Percentiles rank a stretch among this genome's conserved stretches.
Evolutionary conservation across 192 early-diverging fungal genomes (phyloP).

Genomic region (Podila epigama): DNA sequence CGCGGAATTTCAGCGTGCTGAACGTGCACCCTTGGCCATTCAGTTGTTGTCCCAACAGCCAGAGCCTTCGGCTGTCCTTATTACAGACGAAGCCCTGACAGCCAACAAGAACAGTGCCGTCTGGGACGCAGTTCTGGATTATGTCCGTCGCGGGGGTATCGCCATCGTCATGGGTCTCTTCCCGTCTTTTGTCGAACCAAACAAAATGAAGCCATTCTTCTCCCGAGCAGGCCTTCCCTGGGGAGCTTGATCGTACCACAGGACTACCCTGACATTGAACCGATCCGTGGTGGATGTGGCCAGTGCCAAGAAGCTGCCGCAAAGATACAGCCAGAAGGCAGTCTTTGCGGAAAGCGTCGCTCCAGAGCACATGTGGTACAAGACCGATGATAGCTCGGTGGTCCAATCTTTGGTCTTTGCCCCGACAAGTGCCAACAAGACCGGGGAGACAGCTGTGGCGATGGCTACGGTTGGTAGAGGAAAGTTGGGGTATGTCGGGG

Average conservation of each 20-base stretch:
- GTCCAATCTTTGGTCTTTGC: constrained; percentile 32
- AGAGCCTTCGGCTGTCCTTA: constrained; percentile 35
- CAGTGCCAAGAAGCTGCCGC: constrained; percentile 36
- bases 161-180: constrained; percentile 34
- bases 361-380: constrained; percentile 37
- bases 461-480: constrained; percentile 40
- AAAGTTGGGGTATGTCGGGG: constrained; percentile 40
- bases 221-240: constrained; percentile 31
- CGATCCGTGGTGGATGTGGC: constrained; percentile 30
- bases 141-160: constrained; percentile 34
- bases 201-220: constrained; percentile 30
- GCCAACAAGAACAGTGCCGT: constrained; percentile 23
- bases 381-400: constrained; percentile 33
- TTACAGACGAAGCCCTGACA: constrained; percentile 39
- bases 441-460: constrained; percentile 39
- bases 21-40: constrained; percentile 22
- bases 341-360: constrained; percentile 34
- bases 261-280: constrained; percentile 44
- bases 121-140: constrained; percentile 29
- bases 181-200: constrained; percentile 27
- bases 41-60: constrained; percentile 27
- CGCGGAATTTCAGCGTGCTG: constrained; percentile 36
- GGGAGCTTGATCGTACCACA: constrained; percentile 35
- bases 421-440: constrained; percentile 36
- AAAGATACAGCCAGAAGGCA: constrained; percentile 36